A percentile compares a stretch with the other conserved stretches of the same genome.
Conservation (phyloP, 257 asterid genomes). For the Euphrasia confusa region DNA sequence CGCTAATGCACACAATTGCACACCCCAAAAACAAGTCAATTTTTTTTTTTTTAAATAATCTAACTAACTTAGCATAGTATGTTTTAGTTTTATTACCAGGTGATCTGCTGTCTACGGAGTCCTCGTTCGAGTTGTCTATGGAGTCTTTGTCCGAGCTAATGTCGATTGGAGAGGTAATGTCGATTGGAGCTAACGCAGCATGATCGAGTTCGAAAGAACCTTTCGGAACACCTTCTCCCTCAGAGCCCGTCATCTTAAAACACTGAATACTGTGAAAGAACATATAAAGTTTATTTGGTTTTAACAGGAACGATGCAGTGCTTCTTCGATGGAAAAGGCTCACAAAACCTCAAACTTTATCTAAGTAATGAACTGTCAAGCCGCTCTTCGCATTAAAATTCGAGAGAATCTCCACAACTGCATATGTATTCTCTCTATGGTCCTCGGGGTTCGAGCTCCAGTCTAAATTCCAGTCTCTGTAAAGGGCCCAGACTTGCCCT, state of each 20-base stretch:
- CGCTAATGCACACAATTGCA: no score
- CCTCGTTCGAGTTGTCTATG: no score
- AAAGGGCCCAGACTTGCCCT: slow-evolving; percentile 85
- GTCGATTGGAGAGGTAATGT: no score
- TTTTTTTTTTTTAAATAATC: no score
- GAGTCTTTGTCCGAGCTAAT: no score
- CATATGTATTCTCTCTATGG: slow-evolving; percentile 40
- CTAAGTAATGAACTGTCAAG: slow-evolving; percentile 43
- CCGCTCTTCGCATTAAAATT: slow-evolving; percentile 44
- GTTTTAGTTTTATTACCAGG: no score
- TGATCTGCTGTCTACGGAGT: no score
- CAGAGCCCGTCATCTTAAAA: slow-evolving; percentile 52
- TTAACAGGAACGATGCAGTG: slow-evolving; percentile 27
- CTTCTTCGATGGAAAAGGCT: slow-evolving; percentile 51
- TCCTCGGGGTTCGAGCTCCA: slow-evolving; percentile 47
- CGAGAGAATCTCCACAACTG: slow-evolving; percentile 66
- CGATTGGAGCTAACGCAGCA: slow-evolving; percentile 45
- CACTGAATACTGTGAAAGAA: slow-evolving; percentile 65
- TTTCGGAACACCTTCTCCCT: slow-evolving; percentile 61
- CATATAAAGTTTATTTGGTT: slow-evolving; percentile 37
- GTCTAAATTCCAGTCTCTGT: slow-evolving; percentile 55
- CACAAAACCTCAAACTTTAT: slow-evolving; percentile 52
- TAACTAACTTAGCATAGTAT: no score
- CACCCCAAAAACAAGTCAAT: no score
- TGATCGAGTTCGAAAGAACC: slow-evolving; percentile 89